Base-by-base conservation (phyloP, 306 rosid species). In the Lagenaria siceraria region DNA sequence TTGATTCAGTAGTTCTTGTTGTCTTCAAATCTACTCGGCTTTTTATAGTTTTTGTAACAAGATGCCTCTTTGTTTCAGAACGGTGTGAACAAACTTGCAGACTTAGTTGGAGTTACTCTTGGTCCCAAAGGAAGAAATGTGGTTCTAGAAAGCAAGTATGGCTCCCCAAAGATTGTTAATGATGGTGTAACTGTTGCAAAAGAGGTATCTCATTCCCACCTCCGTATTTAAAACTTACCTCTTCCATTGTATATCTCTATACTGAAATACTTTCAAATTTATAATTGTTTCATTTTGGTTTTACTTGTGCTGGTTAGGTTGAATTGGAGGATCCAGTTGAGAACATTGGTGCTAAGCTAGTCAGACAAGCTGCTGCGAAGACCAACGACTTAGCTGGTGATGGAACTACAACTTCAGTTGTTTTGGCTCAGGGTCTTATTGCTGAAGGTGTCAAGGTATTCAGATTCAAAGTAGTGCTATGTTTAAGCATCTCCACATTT, bases 91-190 rank as follows among this genome's bases (percentile, higher is more conserved):
- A 96, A 96, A 89, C 99, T 96, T 27, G 98, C 99, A 31, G 99
- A 96, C 79, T 85, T 96, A 61, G 99, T 96, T 72, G 99, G 99
- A 8, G 99, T 96, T 66, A 96, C 99, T 0, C 99, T 96, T 80
- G 99, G 99, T 46, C 99, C 99, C 4, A 96, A 92, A 83, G 99
- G 99, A 46, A 90, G 99, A 83, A 96, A 96, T 83, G 99, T 96
- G 65, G 99, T 96, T 48, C 78, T 96, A 3, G 99, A 96, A 77
- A 96, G 99, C 92, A 96, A 96, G 82, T 96, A 96, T 78, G 99
- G 99, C 70, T 96, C 99, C 25, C 99, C 99, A 24, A 96, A 86
- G 77, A 96, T 96, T 79, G 99, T 96, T 38, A 96, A 96, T 35
- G 99, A 96, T 75, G 99, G 99, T 81, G 99, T 96, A 13, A 96